A percentile compares a stretch with the other conserved stretches of the same genome.
Evolutionary conservation across 2,329 filamentous ascomycete species (phyloP).

Genomic region (Coniochaeta sp.): DNA sequence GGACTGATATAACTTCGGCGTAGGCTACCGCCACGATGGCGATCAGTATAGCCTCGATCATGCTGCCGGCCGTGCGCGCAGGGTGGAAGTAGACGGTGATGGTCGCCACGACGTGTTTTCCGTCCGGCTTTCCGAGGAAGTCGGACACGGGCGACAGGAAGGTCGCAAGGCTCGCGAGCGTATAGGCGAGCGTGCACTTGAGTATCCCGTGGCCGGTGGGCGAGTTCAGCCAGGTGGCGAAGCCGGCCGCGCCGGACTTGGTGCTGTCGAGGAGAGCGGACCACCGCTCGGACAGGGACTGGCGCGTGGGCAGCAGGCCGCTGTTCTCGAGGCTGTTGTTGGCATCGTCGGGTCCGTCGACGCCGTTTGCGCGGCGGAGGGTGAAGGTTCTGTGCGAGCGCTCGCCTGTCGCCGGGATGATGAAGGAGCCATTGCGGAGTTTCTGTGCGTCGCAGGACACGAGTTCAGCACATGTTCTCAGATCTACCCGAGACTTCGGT

Average conservation of each 20-base stretch:
- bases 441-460: slow-evolving; percentile 37
- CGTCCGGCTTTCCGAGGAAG: slow-evolving; percentile 75
- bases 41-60: slow-evolving; percentile 77
- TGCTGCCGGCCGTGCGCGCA: slow-evolving; percentile 75
- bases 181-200: slow-evolving; percentile 86
- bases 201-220: slow-evolving; percentile 72
- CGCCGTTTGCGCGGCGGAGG: slow-evolving; percentile 42
- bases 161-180: slow-evolving; percentile 78
- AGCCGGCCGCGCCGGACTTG: slow-evolving; percentile 25
- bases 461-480: not conserved
- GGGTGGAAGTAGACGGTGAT: slow-evolving; percentile 95
- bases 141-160: slow-evolving; percentile 67
- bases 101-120: slow-evolving; percentile 89
- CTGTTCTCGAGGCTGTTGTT: slow-evolving; percentile 22
- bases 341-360: slow-evolving; percentile 12
- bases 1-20: slow-evolving; percentile 64
- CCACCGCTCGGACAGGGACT: slow-evolving; percentile 26
- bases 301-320: slow-evolving; percentile 23
- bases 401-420: slow-evolving; percentile 80
- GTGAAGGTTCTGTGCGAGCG: slow-evolving; percentile 75
- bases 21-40: slow-evolving; percentile 74
- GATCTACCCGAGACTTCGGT: not conserved
- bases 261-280: slow-evolving; percentile 27
- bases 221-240: slow-evolving; percentile 58
- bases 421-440: slow-evolving; percentile 78